Evolutionary conservation across 208 protist genomes (phyloP), one percentile per base, ranked within the genome.

Genomic region (Crithidia sp.): DNA sequence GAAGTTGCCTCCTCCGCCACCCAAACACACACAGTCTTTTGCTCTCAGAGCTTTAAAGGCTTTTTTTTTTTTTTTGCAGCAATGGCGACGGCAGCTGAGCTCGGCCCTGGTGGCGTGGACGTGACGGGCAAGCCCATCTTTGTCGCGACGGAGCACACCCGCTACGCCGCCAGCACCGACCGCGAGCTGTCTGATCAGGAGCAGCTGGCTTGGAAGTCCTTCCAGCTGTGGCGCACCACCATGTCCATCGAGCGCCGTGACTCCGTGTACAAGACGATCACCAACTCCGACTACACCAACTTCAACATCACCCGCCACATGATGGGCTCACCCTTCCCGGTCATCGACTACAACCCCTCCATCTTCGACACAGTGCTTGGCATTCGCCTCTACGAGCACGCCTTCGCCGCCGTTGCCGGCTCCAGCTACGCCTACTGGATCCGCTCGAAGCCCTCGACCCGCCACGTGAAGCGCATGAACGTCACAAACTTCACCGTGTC

Each of bases 181-280:
- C 82, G 88, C 53, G 86, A 95, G 58, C 83, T 97, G 40, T 93
- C 88, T 0, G 90, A 97, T 50, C 87, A 95, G 76, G 87, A 97
- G 79, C 68, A 93, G 71, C 79, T 97, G 13, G 87, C 88, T 45
- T 95, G 90, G 90, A 97, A 95, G 81, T 90, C 89, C 10, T 97
- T 94, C 62, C 88, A 95, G 82, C 80, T 97, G 4, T 97, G 89
- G 88, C 86, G 88, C 40, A 82, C 89, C 3, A 88, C 89, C 9
- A 74, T 91, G 36, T 84, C 83, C 2, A 83, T 97, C 14, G 87
- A 95, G 65, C 87, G 92, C 0, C 92, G 92, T 56, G 86, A 97
- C 70, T 82, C 71, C 43, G 84, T 97, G 14, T 97, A 95, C 74
- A 66, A 78, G 36, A 84, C 66, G 3, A 81, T 97, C 56, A 90